Evolutionary conservation across 192 early-diverging fungal genomes (phyloP).

Genomic region (Entomortierella parvispora): DNA sequence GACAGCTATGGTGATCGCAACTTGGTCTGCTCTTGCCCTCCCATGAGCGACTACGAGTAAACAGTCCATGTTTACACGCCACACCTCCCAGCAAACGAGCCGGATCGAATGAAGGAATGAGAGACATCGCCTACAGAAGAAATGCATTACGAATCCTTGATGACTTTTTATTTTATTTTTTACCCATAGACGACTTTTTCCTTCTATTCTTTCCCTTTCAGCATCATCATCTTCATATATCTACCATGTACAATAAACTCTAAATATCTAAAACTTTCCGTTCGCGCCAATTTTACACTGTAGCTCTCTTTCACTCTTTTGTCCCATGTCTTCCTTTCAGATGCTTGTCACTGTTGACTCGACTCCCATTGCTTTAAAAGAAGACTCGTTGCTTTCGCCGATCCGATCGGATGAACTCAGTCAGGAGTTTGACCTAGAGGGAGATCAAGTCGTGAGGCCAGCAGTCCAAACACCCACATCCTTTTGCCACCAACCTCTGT

Average conservation of each 20-base stretch:
- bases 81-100: not conserved
- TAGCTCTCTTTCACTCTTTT: no score
- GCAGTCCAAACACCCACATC: no score
- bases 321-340: no score
- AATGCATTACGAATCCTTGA: not conserved
- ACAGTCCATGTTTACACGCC: not conserved
- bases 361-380: no score
- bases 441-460: no score
- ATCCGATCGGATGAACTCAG: no score
- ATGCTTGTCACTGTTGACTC: no score
- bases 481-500: no score
- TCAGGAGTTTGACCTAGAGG: no score
- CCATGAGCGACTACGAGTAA: slow-evolving; percentile 80
- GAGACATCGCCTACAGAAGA: not conserved
- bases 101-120: not conserved
- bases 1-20: slow-evolving; percentile 96
- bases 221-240: not conserved
- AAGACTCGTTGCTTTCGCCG: no score
- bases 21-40: slow-evolving; percentile 96
- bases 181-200: not conserved
- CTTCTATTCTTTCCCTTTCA: not conserved
- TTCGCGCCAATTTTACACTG: no score
- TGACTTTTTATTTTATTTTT: not conserved
- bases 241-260: no score
- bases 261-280: not conserved